Base-by-base conservation (phyloP, 2,329 filamentous ascomycete species). In the Neopestalotiopsis clavispora region DNA sequence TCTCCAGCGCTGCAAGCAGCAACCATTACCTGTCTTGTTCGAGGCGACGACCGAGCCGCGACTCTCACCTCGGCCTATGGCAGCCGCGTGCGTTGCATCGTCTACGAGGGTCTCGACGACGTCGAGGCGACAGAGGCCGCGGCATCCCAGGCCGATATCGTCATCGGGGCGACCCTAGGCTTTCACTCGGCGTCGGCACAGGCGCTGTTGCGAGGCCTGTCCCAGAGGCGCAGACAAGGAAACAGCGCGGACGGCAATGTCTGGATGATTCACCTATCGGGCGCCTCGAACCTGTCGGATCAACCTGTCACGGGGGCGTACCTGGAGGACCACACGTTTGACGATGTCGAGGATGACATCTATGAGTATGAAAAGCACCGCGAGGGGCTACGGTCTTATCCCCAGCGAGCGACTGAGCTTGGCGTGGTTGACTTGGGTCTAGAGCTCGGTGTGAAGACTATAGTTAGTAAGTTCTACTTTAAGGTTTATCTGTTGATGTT, bases 341-440 rank as follows among this genome's bases (percentile, higher is more conserved):
- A 81, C 58, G 84, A 86, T 72, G 75, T 80, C 4, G 69, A 58
- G 28, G 80, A 84, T 9, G 78, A 85, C 64, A 77, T 87, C 23
- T 86, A 83, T 69, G 75, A 69, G 7, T 82, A 82, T 66, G 78
- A 83, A 70, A 77, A 77, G 40, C 69, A 72, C 5, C 79, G 79
- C 28, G 80, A 87, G 60, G 74, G 70, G 0, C 49, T 72, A 0
- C 76, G 81, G 23, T 69, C 75, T 0, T 85, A 85, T 68, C 70
- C 72, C 1, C 84, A 85, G 71, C 82, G 85, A 13, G 81, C 80
- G 0, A 80, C 82, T 1, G 84, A 86, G 68, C 71, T 87, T 6
- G 74, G 75, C 3, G 81, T 85, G 13, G 72, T 85, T 1, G 77
- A 83, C 5, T 73, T 74, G 0, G 82, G 83, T 1, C 70, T 82